These are phyloP conservation scores for Acorus calamus DNA, from an alignment of 106 monocot genomes.

Conservation along the genomic window DNA sequence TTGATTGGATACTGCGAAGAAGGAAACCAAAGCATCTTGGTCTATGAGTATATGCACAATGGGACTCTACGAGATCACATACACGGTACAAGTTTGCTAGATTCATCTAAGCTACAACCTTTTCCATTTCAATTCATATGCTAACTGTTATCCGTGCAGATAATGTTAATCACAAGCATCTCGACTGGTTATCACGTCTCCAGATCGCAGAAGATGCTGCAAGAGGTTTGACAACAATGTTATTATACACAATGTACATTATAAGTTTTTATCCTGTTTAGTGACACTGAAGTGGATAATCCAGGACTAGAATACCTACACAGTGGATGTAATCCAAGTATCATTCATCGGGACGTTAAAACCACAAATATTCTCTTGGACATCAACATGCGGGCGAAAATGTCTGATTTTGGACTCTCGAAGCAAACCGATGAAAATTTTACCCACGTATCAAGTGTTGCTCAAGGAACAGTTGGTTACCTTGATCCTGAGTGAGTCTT, in stretches of 20 bases:
- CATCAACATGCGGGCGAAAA: constrained; percentile 45
- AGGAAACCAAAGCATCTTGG: constrained; percentile 18
- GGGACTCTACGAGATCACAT: constrained; percentile 27
- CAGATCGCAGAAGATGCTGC: constrained; percentile 29
- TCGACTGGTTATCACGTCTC: constrained; percentile 26
- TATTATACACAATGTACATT: too few species aligned
- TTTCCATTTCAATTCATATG: neutral
- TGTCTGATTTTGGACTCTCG: constrained; percentile 55
- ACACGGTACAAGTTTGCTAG: constrained; percentile 7
- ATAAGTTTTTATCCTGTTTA: too few species aligned
- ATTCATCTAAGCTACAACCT: too few species aligned
- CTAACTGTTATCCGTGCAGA: constrained; percentile 1
- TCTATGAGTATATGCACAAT: constrained; percentile 31
- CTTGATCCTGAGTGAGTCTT: constrained; percentile 50
- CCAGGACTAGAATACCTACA: constrained; percentile 48
- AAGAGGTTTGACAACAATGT: constrained; percentile 6
- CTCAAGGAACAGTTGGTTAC: constrained; percentile 49
- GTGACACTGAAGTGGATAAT: neutral
- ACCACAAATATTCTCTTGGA: constrained; percentile 53
- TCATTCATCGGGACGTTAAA: constrained; percentile 50
- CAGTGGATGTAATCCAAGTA: constrained; percentile 36
- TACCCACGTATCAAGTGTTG: constrained; percentile 43
- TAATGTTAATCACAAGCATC: constrained; percentile 11
- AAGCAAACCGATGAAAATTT: constrained; percentile 24
- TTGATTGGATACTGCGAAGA: constrained; percentile 29